Evolutionary conservation across 495 filamentous ascomycete species (phyloP), one percentile per base, ranked within the genome.

Genomic region (Penicillium daleae): DNA sequence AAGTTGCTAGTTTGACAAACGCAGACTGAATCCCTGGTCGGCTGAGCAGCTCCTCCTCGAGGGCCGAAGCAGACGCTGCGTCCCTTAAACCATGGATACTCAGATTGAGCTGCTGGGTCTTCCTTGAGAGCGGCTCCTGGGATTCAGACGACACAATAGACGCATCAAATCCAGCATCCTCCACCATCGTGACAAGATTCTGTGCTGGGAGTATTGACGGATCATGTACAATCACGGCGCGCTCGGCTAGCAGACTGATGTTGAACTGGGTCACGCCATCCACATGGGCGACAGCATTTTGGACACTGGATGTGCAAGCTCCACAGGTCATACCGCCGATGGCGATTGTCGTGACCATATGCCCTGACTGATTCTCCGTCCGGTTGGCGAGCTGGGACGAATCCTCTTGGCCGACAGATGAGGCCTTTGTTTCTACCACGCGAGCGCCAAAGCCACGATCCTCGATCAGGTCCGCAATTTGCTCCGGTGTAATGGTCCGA

Each of bases 291-390:
- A 98, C 96, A 3, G 90, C 92, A 54, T 86, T 85, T 74, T 97
- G 89, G 21, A 98, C 85, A 44, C 95, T 93, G 12, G 93, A 90
- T 7, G 94, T 97, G 73, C 95, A 99, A 27, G 94, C 92, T 22
- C 94, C 94, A 68, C 94, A 99, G 5, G 94, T 98, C 95, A 99
- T 98, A 31, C 95, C 95, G 66, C 90, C 90, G 26, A 99, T 85
- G 4, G 88, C 86, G 19, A 99, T 82, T 0, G 92, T 97, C 0
- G 93, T 97, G 5, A 89, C 87, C 63, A 86, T 68, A 3, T 82
- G 67, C 27, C 77, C 72, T 37, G 62, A 73, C 49, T 72, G 76
- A 64, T 79, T 76, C 33, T 79, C 83, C 26, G 78, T 59, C 51
- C 35, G 76, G 67, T 57, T 69, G 22, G 56, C 61, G 24, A 66